Evolutionary conservation across 441 rosid genomes (phyloP).

Genomic region (Cnidoscolus chayamansa): DNA sequence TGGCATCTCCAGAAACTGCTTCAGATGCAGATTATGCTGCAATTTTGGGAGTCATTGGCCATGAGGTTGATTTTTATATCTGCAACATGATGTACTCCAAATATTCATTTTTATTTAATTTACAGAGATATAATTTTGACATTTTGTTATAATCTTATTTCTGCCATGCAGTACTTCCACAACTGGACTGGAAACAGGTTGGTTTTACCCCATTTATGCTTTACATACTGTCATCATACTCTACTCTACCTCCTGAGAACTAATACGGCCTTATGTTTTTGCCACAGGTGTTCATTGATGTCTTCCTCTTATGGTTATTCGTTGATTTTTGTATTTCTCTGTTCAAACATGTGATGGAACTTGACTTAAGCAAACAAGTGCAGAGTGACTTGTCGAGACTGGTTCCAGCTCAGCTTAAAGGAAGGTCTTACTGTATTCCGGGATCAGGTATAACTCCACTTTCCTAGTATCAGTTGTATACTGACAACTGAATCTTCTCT

Average conservation of each 20-base stretch:
- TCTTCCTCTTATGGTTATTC: background rate
- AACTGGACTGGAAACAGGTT: conserved; percentile 99
- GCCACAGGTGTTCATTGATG: background rate
- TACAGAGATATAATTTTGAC: conserved; percentile 24
- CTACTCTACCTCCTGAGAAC: background rate
- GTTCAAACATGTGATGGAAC: background rate
- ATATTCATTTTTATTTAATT: background rate
- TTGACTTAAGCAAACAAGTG: conserved; percentile 23
- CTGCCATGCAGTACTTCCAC: conserved; percentile 83
- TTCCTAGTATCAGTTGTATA: conserved; percentile 13
- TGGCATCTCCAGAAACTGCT: conserved; percentile 99
- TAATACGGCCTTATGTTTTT: background rate
- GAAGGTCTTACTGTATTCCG: conserved; percentile 99
- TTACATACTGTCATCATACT: too few relatives aligned
- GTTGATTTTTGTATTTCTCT: background rate
- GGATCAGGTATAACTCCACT: conserved; percentile 58
- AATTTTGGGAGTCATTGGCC: conserved; percentile 93
- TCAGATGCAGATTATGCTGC: conserved; percentile 93
- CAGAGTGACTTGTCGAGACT: conserved; percentile 98
- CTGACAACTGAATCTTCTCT: background rate
- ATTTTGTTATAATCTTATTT: conserved; percentile 25
- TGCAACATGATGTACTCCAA: conserved; percentile 4
- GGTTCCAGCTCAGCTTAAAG: conserved; percentile 99
- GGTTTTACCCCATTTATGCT: conserved; percentile 6
- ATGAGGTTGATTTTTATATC: conserved; percentile 61